Evolutionary conservation across 2,329 filamentous ascomycete species (phyloP).

Genomic region (Thermothelomyces thermophilus): DNA sequence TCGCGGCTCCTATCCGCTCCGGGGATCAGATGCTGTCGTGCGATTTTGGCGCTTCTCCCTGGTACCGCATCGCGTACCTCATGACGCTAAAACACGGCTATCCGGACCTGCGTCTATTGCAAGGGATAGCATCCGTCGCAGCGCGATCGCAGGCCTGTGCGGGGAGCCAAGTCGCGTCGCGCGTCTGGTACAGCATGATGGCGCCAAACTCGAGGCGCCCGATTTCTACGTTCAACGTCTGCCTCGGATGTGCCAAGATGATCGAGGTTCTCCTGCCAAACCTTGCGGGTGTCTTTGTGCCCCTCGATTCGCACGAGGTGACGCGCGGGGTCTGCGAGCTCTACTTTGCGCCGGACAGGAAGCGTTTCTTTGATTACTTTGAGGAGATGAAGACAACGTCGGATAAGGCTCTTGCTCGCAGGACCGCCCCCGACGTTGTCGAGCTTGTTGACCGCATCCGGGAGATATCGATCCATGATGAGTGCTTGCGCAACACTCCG

Average conservation of each 20-base stretch:
- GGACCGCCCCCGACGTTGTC: conserved; percentile 47
- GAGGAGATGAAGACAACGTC: conserved; percentile 53
- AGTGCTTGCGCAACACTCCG: conserved; percentile 61
- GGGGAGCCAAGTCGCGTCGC: conserved; percentile 46
- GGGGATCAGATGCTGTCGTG: conserved; percentile 58
- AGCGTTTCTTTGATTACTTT: conserved; percentile 53
- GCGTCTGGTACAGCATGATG: conserved; percentile 69
- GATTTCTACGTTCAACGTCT: conserved; percentile 67
- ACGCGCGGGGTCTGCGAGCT: conserved; percentile 61
- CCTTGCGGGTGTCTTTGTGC: conserved; percentile 60
- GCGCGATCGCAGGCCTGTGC: conserved; percentile 52
- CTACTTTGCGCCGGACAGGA: conserved; percentile 47
- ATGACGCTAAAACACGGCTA: conserved; percentile 66
- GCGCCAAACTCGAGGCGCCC: conserved; percentile 59
- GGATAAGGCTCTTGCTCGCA: conserved; percentile 41
- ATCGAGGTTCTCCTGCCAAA: conserved; percentile 68
- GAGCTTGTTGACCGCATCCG: conserved; percentile 59
- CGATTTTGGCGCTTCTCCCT: conserved; percentile 69
- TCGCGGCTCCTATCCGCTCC: conserved; percentile 51
- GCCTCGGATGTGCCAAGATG: conserved; percentile 64
- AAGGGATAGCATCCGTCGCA: conserved; percentile 59
- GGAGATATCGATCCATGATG: conserved; percentile 49
- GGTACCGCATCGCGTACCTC: conserved; percentile 80
- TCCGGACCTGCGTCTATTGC: conserved; percentile 61
- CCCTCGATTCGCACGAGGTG: conserved; percentile 40